Conservation (phyloP, 345 rosid species). For the Eucalyptus pauciflora region DNA sequence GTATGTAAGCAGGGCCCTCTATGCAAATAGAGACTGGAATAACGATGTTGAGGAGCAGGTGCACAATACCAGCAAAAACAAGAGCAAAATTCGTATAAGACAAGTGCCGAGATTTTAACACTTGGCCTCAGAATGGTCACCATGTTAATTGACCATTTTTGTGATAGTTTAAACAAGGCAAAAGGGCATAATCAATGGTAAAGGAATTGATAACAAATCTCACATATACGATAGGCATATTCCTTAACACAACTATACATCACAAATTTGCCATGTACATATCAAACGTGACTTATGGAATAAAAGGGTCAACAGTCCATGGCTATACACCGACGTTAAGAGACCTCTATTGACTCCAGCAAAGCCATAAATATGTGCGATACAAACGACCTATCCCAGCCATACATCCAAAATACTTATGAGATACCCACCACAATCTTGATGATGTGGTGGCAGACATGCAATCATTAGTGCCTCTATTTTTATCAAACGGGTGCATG, state of each 20-base stretch:
- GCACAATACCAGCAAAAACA: neutral
- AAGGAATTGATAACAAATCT: neutral
- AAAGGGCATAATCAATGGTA: neutral
- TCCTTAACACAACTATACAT: neutral
- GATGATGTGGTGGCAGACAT: neutral
- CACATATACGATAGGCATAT: neutral
- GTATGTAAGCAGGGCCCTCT: neutral
- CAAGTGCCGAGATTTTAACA: neutral
- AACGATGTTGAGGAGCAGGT: neutral
- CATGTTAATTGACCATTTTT: neutral
- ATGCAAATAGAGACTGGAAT: neutral
- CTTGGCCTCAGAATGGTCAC: neutral
- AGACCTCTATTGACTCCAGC: neutral
- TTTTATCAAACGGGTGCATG: neutral
- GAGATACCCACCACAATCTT: neutral
- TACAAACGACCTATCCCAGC: neutral
- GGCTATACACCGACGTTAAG: neutral
- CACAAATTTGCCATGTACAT: neutral
- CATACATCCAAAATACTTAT: neutral
- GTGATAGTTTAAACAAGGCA: neutral
- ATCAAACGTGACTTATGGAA: neutral
- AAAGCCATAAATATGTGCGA: neutral
- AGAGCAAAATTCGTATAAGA: neutral
- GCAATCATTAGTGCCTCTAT: neutral
- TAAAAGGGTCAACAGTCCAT: neutral